Percentiles rank a stretch among this genome's conserved stretches.
phyloP scores from a whole-genome alignment of 371 early-diverging fungal genomes.

The Mortierella sp. region DNA sequence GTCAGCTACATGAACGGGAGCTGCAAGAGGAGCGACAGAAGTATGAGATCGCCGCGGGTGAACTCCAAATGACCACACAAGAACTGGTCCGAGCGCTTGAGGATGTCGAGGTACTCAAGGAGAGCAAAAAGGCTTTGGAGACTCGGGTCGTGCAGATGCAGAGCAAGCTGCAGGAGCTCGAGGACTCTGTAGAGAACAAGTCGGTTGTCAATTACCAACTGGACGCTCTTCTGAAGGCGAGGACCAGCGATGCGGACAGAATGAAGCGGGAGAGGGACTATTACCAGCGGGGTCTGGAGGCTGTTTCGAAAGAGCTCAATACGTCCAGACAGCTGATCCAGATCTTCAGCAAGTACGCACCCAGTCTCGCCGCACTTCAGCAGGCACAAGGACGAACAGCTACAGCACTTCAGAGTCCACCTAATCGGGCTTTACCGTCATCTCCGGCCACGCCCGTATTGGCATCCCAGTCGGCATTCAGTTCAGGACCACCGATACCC shows the following conservation, averaged over 20 bases:
- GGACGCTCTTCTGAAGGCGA: not conserved
- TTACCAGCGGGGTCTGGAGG: too few relatives aligned
- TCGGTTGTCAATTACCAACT: slow-evolving; percentile 8
- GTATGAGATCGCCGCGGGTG: not conserved
- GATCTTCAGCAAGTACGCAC: not conserved
- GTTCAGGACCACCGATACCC: too few relatives aligned
- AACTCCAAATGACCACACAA: slow-evolving; percentile 14
- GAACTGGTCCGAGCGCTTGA: slow-evolving; percentile 14
- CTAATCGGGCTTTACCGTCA: too few relatives aligned
- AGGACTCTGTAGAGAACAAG: slow-evolving; percentile 2
- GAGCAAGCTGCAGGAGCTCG: not conserved
- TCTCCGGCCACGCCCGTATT: too few relatives aligned
- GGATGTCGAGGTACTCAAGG: slow-evolving; percentile 5
- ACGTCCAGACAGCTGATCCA: not conserved
- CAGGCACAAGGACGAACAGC: not conserved
- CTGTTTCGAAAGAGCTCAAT: too few relatives aligned
- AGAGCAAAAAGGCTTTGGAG: not conserved
- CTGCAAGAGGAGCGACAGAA: too few relatives aligned
- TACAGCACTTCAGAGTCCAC: too few relatives aligned
- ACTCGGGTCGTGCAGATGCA: not conserved
- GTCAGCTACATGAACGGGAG: too few relatives aligned
- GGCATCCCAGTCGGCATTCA: too few relatives aligned
- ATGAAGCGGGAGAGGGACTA: not conserved
- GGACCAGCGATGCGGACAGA: not conserved
- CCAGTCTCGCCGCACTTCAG: not conserved